Evolutionary conservation across 2,329 filamentous ascomycete genomes (phyloP), one percentile per base, ranked within the genome.

Genomic region (Fusarium continuum): DNA sequence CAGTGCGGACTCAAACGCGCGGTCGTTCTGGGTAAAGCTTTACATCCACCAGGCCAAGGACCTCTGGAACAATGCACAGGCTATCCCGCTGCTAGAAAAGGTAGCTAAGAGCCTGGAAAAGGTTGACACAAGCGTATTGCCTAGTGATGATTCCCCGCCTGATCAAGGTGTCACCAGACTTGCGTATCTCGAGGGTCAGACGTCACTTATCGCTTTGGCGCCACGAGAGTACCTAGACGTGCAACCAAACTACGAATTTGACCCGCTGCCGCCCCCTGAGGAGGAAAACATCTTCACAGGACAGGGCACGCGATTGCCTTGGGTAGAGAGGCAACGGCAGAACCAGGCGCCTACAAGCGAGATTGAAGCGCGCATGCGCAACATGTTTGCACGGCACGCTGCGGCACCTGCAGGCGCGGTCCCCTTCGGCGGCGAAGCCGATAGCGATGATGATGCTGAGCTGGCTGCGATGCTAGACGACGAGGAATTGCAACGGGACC

Each of bases 21-120:
- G 74, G 17, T 82, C 85, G 51, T 84, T 97, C 31, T 85, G 92
- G 70, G 87, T 88, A 5, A 87, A 90, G 70, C 82, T 96, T 3
- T 97, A 97, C 72, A 83, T 92, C 23, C 82, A 86, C 53, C 86
- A 90, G 38, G 84, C 90, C 5, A 94, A 93, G 71, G 91, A 94
- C 67, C 79, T 96, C 4, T 97, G 93, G 93, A 93, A 93, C 72
- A 92, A 88, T 5, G 83, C 90, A 1, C 88, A 92, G 69, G 87
- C 86, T 13, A 88, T 84, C 4, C 78, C 81, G 5, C 77, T 97
- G 8, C 83, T 97, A 2, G 83, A 89, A 25, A 87, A 91, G 69
- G 86, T 89, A 14, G 89, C 88, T 38, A 85, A 86, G 60, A 83
- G 83, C 10, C 77, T 85, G 5, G 73, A 74, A 26, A 79, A 79